Evolutionary conservation across 208 protist genomes (phyloP), one percentile per base, ranked within the genome.

Genomic region (Wallacemonas sp.): DNA sequence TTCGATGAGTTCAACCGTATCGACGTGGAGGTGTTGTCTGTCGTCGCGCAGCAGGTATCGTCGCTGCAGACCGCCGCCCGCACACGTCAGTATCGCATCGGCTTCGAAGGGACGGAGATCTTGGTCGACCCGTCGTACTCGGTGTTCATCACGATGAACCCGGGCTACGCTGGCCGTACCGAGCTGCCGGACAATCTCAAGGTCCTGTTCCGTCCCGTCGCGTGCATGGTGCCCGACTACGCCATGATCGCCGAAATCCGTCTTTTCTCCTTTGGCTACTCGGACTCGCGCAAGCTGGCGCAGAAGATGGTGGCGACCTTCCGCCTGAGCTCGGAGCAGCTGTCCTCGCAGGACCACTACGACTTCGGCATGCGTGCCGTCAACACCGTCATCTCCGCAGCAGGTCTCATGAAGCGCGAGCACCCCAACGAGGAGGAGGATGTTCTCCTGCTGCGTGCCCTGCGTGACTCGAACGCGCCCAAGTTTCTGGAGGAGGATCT

Each of bases 1-100:
- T 99, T 99, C 74, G 98, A 99, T 74, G 98, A 99, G 85, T 99
- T 99, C 92, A 99, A 99, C 82, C 91, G 98, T 65, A 99, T 99
- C 80, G 95, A 99, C 61, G 93, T 99, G 17, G 96, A 98, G 78
- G 95, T 98, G 73, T 86, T 98, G 8, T 98, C 96, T 30, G 98
- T 99, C 29, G 93, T 99, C 55, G 96, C 97, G 24, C 93, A 98
- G 81, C 97, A 99, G 78, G 93, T 99, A 29, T 93, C 90, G 4
- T 96, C 88, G 29, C 90, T 99, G 52, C 97, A 98, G 67, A 88
- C 94, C 71, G 83, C 96, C 38, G 80, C 82, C 60, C 75, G 88
- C 30, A 70, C 68, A 14, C 56, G 73, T 56, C 87, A 95, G 70
- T 93, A 88, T 73, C 79, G 83, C 65, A 98, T 97, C 73, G 70